Evolutionary conservation across 768 basidiomycete genomes (phyloP), one percentile per base, ranked within the genome.

Genomic region (Xerocomellus intermedius): DNA sequence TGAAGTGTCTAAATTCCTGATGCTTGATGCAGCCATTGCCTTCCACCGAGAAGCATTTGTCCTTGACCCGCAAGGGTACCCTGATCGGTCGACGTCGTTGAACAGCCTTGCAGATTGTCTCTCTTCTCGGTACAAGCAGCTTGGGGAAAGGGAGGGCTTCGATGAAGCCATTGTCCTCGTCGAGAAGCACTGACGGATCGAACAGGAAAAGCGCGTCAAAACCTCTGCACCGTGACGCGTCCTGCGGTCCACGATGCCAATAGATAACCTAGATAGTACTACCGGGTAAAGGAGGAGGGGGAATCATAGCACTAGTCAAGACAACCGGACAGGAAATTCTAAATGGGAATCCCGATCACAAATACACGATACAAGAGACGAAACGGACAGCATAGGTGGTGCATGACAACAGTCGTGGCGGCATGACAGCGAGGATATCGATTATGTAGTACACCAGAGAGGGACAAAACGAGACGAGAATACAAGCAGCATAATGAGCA

Each of bases 381-480:
- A 16, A 38, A 38, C n/a, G 17, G 51, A 51, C 21, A 38, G 36
- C 62, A 57, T 50, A 35, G 35, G 14, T 24, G 35, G 36, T 45
- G 22, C 30, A 37, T 44, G 42, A 10, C 6, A 4, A 32, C 8
- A 21, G 6, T 51, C 37, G 37, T 33, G 24, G 22, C 19, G 26
- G 26, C 42, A 44, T 24, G 42, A 38, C 28, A 32, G 30, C 28
- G 45, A 8, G 26, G 9, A n/a, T 24, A 51, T 51, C 14, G 41
- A 13, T 8, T 28, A 54, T 37, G 17, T 42, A 26, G 52, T 58
- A 63, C 61, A 59, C 26, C 30, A 16, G n/a, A 21, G 33, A 28
- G 16, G 12, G 50, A 57, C 58, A 64, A 47, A 47, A 33, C 49
- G n/a, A 62, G 50, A 42, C 19, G 37, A 51, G 24, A 26, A 50